phyloP scores from a whole-genome alignment of 495 filamentous ascomycete genomes.

The Aspergillus diversus region DNA sequence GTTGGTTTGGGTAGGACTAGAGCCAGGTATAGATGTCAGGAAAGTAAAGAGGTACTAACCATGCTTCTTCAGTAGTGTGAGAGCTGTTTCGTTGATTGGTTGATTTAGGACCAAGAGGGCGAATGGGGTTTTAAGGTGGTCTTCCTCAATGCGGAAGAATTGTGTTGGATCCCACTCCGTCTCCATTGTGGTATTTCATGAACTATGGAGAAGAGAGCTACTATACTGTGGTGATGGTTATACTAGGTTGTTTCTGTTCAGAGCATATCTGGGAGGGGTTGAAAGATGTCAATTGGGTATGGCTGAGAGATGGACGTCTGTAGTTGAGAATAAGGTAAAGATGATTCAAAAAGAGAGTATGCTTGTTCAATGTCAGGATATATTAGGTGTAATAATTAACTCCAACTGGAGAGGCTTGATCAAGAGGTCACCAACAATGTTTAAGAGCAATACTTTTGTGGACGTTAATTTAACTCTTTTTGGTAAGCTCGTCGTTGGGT shows the following conservation, averaged over 20 bases:
- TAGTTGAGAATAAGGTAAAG: too few species aligned
- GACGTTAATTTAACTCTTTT: neutral
- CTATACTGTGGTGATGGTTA: too few species aligned
- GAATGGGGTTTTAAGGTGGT: slow-evolving; percentile 43
- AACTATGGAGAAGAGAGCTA: neutral
- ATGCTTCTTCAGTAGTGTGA: slow-evolving; percentile 58
- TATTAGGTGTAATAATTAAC: too few species aligned
- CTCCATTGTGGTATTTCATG: slow-evolving; percentile 1
- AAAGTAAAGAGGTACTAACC: slow-evolving; percentile 44
- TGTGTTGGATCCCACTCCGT: slow-evolving; percentile 58
- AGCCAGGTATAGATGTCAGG: slow-evolving; percentile 4
- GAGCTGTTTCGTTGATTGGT: slow-evolving; percentile 58
- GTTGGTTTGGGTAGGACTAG: neutral
- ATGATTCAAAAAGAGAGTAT: too few species aligned
- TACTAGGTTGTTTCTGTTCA: too few species aligned
- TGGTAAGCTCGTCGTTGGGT: neutral
- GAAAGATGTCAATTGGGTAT: too few species aligned
- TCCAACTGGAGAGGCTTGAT: too few species aligned
- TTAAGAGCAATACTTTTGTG: neutral
- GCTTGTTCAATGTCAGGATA: too few species aligned
- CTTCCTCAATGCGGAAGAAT: slow-evolving; percentile 44
- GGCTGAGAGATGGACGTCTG: too few species aligned
- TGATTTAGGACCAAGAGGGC: slow-evolving; percentile 74
- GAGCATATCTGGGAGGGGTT: too few species aligned
- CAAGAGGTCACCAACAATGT: too few species aligned